Conservation (phyloP, 2,329 filamentous ascomycete species). For the Blastomyces silverae region DNA sequence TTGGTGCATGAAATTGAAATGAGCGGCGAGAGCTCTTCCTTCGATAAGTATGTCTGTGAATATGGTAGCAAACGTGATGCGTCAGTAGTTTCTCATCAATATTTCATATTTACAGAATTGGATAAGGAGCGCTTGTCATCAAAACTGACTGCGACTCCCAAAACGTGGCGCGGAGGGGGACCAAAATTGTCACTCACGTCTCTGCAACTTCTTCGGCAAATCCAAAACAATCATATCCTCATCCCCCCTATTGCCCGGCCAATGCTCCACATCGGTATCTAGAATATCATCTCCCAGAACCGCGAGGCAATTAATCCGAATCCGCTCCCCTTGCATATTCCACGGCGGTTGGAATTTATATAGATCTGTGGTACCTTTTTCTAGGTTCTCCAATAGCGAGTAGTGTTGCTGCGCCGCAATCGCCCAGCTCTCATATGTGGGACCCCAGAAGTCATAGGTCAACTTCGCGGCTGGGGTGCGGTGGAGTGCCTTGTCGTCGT, state of each 20-base stretch:
- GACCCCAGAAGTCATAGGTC: slow-evolving; percentile 43
- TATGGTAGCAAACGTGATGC: not conserved
- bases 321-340: slow-evolving; percentile 38
- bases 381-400: slow-evolving; percentile 46
- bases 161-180: not conserved
- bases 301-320: slow-evolving; percentile 51
- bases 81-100: not conserved
- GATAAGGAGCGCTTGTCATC: slow-evolving; percentile 26
- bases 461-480: slow-evolving; percentile 45
- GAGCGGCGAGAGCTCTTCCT: slow-evolving; percentile 2
- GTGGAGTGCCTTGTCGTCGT: slow-evolving; percentile 31
- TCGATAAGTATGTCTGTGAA: slow-evolving; percentile 7
- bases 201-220: not conserved
- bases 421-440: slow-evolving; percentile 46
- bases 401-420: slow-evolving; percentile 44
- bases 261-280: slow-evolving; percentile 32
- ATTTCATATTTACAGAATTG: slow-evolving; percentile 40
- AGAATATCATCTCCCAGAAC: slow-evolving; percentile 50
- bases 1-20: slow-evolving; percentile 9
- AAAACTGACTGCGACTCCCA: not conserved
- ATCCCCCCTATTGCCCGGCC: slow-evolving; percentile 4
- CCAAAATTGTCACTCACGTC: not conserved
- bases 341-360: slow-evolving; percentile 30
- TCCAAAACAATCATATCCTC: slow-evolving; percentile 11
- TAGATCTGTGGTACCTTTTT: slow-evolving; percentile 39